Evolutionary conservation across 331 rosid genomes (phyloP).

Genomic region (Acacia pycnantha): DNA sequence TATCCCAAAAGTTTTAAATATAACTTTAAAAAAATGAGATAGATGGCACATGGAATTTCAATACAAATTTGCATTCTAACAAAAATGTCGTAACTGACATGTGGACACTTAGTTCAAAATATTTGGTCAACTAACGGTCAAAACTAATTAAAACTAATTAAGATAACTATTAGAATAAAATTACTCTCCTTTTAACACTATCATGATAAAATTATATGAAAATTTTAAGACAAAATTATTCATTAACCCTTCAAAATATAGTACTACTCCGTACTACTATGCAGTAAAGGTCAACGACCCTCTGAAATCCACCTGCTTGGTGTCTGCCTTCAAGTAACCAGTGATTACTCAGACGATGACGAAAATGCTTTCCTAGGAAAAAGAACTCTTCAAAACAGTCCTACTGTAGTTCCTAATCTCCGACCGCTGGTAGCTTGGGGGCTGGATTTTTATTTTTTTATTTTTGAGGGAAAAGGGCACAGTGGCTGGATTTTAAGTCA

Average conservation of each 20-base stretch:
- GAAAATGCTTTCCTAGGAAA: neutral
- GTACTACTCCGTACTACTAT: neutral
- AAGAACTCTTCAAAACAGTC: neutral
- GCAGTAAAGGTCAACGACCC: conserved; percentile 25
- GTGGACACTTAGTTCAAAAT: fast-evolving
- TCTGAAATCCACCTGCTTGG: conserved; percentile 19
- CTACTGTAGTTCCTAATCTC: neutral
- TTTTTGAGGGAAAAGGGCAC: too few relatives aligned
- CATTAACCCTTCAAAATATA: neutral
- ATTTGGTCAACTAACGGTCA: too few relatives aligned
- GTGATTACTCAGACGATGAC: neutral
- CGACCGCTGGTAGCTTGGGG: neutral
- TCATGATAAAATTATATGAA: too few relatives aligned
- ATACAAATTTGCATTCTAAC: too few relatives aligned
- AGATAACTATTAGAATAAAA: too few relatives aligned
- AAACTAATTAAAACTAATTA: too few relatives aligned
- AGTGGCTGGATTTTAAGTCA: neutral
- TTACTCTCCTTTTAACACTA: too few relatives aligned
- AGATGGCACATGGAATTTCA: too few relatives aligned
- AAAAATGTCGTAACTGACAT: fast-evolving
- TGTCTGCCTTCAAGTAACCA: neutral
- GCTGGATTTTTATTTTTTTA: neutral
- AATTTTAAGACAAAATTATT: too few relatives aligned
- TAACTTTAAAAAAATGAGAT: too few relatives aligned
- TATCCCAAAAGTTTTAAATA: too few relatives aligned